Base-by-base conservation (phyloP, 108 stramenopile genomes). In the Pseudonitzschia pungens region DNA sequence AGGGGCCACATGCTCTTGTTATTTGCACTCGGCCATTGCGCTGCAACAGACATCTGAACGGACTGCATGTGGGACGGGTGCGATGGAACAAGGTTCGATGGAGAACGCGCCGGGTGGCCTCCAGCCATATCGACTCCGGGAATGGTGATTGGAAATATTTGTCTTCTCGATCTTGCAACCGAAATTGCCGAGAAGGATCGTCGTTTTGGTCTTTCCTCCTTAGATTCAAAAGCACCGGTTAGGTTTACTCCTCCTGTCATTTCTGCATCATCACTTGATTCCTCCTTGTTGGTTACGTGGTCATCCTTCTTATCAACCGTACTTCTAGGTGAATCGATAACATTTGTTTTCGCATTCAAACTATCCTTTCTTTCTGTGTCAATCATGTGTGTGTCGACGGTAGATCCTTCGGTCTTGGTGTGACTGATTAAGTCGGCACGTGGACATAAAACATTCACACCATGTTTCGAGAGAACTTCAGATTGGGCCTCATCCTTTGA, bases 1-100 rank as follows among this genome's bases (percentile, higher is more conserved):
- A 93, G 77, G 14, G 91, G 91, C 91, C 91, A 92, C 87, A 90
- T 88, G 68, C 90, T n/a, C n/a, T 89, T 26, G 85, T 75, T 48
- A 87, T 56, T n/a, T 45, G 78, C 81, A 64, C 69, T 74, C 6
- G 77, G 69, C 59, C 71, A 78, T 18, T 78, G 74, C 0, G 86
- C 72, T 22, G 87, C 70, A 54, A 83, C 78, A 18, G 87, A 86
- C 57, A 70, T 50, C 62, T 93, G 85, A 5, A 90, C 79, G 18
- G 92, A 68, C 58, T 93, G 88, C 40, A 81, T 43, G 69, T 93
- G 92, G 42, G 92, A 90, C 18, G 84, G 60, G 74, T 93, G 92
- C 27, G 76, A 82, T 54, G 86, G 80, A 32, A 81, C 84, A 31
- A 48, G 77, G 40, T 75, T n/a, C n/a, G n/a, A n/a, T n/a, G n/a